Evolutionary conservation across 352 stramenopile genomes (phyloP).

Genomic region (Globisporangium alternatum): DNA sequence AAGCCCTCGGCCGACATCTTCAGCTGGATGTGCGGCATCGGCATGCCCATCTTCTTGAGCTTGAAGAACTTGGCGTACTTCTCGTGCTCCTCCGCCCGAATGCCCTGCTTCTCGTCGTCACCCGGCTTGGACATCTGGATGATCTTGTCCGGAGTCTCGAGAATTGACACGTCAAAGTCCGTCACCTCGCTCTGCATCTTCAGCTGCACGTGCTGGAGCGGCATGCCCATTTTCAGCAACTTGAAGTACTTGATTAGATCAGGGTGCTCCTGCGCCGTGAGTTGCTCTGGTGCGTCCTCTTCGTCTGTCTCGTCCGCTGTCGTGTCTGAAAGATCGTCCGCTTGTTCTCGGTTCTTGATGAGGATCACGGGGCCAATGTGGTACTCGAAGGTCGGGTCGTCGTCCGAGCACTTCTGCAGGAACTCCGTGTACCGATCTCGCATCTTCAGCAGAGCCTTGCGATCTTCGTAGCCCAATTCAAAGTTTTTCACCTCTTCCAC

Average conservation of each 20-base stretch:
- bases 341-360: slow-evolving; percentile 69
- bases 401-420: slow-evolving; percentile 61
- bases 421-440: slow-evolving; percentile 77
- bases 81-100: slow-evolving; percentile 55
- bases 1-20: slow-evolving; percentile 93
- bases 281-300: slow-evolving; percentile 35
- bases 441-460: slow-evolving; percentile 71
- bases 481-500: slow-evolving; percentile 81
- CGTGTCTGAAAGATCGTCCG: slow-evolving; percentile 53
- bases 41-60: slow-evolving; percentile 95
- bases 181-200: slow-evolving; percentile 71
- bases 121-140: slow-evolving; percentile 85
- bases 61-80: slow-evolving; percentile 93
- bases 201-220: slow-evolving; percentile 55
- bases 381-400: slow-evolving; percentile 66
- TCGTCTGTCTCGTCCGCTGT: slow-evolving; percentile 69
- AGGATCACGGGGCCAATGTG: slow-evolving; percentile 72
- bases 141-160: slow-evolving; percentile 71
- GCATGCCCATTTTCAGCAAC: slow-evolving; percentile 79
- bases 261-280: slow-evolving; percentile 57
- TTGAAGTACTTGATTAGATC: slow-evolving; percentile 79
- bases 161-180: slow-evolving; percentile 50
- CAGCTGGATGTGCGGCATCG: slow-evolving; percentile 89
- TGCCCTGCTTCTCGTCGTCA: slow-evolving; percentile 45
- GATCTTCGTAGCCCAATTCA: slow-evolving; percentile 78